Base-by-base conservation (phyloP, 2,329 filamentous ascomycete genomes). In the Alternaria metachromatica region DNA sequence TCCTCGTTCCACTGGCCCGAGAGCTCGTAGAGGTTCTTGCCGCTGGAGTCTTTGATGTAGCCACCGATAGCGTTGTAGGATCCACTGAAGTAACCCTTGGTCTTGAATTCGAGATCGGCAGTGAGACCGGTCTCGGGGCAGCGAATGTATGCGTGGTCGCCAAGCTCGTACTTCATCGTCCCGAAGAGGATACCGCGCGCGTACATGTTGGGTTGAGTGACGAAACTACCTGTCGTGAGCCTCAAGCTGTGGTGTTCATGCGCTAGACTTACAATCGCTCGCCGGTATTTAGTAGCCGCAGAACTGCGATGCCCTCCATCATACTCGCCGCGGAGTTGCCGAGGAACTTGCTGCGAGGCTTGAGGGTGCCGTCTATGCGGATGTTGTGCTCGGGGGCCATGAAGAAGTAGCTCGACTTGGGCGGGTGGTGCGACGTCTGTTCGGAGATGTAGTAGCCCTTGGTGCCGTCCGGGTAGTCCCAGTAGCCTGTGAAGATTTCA, bases 131-230 rank as follows among this genome's bases (percentile, higher is more conserved):
- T 87, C 79, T 98, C 95, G 0, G 95, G 93, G 79, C 96, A 98
- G 69, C 90, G 88, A 20, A 99, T 92, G 73, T 94, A 93, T 78
- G 94, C 97, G 83, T 97, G 94, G 79, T 98, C 95, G 68, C 95
- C 96, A 8, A 99, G 88, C 83, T 99, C 96, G 81, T 98, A 99
- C 81, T 97, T 98, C 96, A 99, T 98, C 81, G 97, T 98, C 51
- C 96, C 96, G 75, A 99, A 97, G 9, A 99, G 85, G 64, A 99
- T 98, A 37, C 96, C 95, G 66, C 96, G 89, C 21, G 95, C 96
- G 80, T 99, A 99, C 94, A 99, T 99, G 83, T 99, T 99, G 18
- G 96, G 96, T 77, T 99, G 96, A 5, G 96, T 98, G 56, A 98
- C 82, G 75, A 96, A 92, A 81, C 93, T 96, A 28, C 20, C 28